Evolutionary conservation across 169 alveolate genomes (phyloP).

Genomic region (Cryptosporidium meleagridis): DNA sequence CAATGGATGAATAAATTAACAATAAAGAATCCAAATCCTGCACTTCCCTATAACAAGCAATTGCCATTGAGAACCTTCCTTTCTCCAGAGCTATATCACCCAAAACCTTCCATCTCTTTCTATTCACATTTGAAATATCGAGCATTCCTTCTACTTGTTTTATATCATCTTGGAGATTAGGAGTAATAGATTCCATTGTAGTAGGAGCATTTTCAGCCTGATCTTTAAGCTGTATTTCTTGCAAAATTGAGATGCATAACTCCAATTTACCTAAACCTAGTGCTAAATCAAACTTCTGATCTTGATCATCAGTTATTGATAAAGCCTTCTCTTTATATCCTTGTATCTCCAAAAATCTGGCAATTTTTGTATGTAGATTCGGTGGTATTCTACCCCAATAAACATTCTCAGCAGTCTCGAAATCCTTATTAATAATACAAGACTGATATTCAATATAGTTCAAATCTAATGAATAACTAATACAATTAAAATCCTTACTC

Average conservation of each 20-base stretch:
- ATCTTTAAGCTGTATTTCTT: constrained; percentile 77
- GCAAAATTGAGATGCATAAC: constrained; percentile 83
- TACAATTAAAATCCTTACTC: constrained; percentile 80
- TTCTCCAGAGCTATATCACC: constrained; percentile 83
- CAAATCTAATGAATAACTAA: constrained; percentile 78
- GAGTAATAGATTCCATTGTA: not conserved
- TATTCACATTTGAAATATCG: constrained; percentile 76
- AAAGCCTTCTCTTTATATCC: constrained; percentile 91
- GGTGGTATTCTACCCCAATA: constrained; percentile 81
- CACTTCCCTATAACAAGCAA: constrained; percentile 80
- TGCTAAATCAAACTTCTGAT: constrained; percentile 93
- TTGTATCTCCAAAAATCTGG: constrained; percentile 90
- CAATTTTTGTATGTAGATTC: constrained; percentile 86
- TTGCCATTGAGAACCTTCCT: constrained; percentile 82
- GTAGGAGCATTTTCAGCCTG: not conserved
- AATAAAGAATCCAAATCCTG: constrained; percentile 82
- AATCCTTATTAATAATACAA: constrained; percentile 77
- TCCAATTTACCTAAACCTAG: constrained; percentile 88
- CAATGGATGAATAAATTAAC: constrained; percentile 81
- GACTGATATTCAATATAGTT: constrained; percentile 82
- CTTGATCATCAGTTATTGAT: constrained; percentile 88
- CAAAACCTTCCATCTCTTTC: constrained; percentile 82
- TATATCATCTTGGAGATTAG: constrained; percentile 33
- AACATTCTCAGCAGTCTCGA: constrained; percentile 83
- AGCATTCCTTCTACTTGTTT: not conserved